Conservation (phyloP, 352 stramenopile species). For the Pythium myriotylum region DNA sequence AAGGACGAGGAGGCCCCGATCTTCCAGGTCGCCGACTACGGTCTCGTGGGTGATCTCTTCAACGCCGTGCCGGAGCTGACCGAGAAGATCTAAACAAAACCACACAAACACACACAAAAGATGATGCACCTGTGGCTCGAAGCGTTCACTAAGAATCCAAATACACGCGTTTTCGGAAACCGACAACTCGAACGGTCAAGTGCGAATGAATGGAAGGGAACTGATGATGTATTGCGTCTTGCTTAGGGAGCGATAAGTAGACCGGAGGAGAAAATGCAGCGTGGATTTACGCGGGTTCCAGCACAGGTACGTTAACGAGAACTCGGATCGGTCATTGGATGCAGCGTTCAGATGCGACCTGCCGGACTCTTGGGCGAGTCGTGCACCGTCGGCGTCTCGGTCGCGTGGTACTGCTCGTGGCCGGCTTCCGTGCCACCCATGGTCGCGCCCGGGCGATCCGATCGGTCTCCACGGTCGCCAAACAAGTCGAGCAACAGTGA, state of each 20-base stretch:
- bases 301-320: too few species aligned
- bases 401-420: constrained; percentile 15
- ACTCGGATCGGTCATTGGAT: background rate
- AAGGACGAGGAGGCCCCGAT: constrained; percentile 99
- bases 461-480: constrained; percentile 23
- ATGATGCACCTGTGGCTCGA: background rate
- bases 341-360: constrained; percentile 10
- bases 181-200: too few species aligned
- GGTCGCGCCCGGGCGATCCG: constrained; percentile 12
- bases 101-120: constrained; percentile 1
- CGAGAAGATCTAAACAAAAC: constrained; percentile 91
- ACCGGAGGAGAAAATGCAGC: too few species aligned
- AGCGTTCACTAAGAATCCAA: too few species aligned
- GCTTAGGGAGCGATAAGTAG: too few species aligned
- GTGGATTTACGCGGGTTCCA: too few species aligned
- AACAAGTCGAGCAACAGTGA: constrained; percentile 58
- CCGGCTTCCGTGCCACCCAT: constrained; percentile 17
- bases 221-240: too few species aligned
- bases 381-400: constrained; percentile 17
- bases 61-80: constrained; percentile 96
- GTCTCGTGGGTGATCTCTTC: constrained; percentile 98
- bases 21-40: constrained; percentile 99
- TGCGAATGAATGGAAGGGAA: too few species aligned
- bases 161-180: too few species aligned
- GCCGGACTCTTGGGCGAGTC: constrained; percentile 26